These are phyloP conservation scores for Fraxinus anomala DNA, from an alignment of 257 asterid species.

Conservation along the genomic window DNA sequence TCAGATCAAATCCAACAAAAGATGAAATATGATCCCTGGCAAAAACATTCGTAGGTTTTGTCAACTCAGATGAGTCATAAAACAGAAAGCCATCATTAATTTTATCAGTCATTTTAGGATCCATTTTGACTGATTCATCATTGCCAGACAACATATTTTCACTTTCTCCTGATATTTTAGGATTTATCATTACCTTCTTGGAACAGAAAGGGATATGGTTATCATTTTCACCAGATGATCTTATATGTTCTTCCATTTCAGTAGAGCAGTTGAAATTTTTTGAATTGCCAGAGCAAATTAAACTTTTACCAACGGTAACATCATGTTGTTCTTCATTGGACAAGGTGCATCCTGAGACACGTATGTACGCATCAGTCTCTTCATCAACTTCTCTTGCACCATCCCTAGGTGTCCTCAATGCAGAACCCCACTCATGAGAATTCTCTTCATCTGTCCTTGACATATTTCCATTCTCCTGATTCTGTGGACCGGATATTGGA, in stretches of 20 bases:
- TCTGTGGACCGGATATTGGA: not conserved
- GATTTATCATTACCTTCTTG: not conserved
- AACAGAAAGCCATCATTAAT: slow-evolving; percentile 3
- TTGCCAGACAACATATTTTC: slow-evolving; percentile 6
- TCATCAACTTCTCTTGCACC: slow-evolving; percentile 5
- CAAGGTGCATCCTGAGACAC: not conserved
- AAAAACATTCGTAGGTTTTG: slow-evolving; percentile 17
- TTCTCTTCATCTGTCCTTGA: slow-evolving; percentile 14
- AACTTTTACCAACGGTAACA: slow-evolving; percentile 11
- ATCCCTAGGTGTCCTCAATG: not conserved
- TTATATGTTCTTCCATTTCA: slow-evolving; percentile 18
- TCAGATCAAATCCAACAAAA: slow-evolving; percentile 52
- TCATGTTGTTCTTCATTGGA: slow-evolving; percentile 6
- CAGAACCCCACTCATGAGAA: slow-evolving; percentile 4
- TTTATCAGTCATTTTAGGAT: slow-evolving; percentile 10
- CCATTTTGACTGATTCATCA: slow-evolving; percentile 18
- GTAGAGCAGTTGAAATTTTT: slow-evolving; percentile 22
- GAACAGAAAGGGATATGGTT: slow-evolving; percentile 19
- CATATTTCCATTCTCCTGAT: not conserved
- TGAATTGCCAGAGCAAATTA: slow-evolving; percentile 28
- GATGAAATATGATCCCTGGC: slow-evolving; percentile 15
- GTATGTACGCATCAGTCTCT: not conserved
- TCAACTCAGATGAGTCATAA: slow-evolving; percentile 25
- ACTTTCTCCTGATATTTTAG: slow-evolving; percentile 22
- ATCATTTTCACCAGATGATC: slow-evolving; percentile 18